These are phyloP conservation scores for Paraphaeosphaeria minitans DNA, from an alignment of 2,329 filamentous ascomycete genomes.

Conservation along the genomic window DNA sequence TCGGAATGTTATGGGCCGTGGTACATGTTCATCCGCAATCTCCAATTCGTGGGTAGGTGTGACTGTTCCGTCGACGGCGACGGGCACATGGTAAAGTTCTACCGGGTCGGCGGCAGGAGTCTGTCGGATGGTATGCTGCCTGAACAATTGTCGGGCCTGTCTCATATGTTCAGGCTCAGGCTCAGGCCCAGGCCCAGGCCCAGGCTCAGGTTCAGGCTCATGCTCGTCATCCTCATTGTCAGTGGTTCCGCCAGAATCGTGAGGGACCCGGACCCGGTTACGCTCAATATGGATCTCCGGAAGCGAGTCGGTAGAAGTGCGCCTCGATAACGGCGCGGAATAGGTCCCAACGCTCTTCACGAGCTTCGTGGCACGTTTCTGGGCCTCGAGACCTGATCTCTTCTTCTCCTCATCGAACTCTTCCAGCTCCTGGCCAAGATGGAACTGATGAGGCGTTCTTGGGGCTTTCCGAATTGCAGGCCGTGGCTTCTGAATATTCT, in stretches of 20 bases:
- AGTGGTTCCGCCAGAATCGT: conserved; percentile 28
- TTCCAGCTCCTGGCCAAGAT: conserved; percentile 40
- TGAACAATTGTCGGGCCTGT: conserved; percentile 49
- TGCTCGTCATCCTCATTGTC: conserved; percentile 37
- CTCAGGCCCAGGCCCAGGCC: too few relatives aligned
- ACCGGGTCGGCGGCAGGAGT: conserved; percentile 26
- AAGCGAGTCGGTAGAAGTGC: conserved; percentile 40
- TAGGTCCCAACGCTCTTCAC: conserved; percentile 44
- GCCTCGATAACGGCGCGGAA: conserved; percentile 42
- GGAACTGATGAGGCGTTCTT: conserved; percentile 41
- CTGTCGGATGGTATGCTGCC: conserved; percentile 36
- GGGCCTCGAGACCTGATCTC: conserved; percentile 42
- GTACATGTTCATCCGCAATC: conserved; percentile 67
- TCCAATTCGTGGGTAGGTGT: conserved; percentile 56
- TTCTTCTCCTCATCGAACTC: conserved; percentile 43
- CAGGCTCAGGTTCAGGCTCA: too few relatives aligned
- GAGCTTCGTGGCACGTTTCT: conserved; percentile 41
- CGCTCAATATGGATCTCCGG: conserved; percentile 16
- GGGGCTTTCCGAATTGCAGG: conserved; percentile 44
- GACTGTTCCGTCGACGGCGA: conserved; percentile 51
- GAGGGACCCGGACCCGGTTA: not conserved
- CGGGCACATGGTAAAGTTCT: conserved; percentile 36
- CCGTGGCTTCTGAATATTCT: conserved; percentile 41
- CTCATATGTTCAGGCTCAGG: conserved; percentile 40
- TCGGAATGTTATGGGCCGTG: conserved; percentile 69